Conservation (phyloP, 768 basidiomycete genomes). For the Brasilioporus rufonigricans region DNA sequence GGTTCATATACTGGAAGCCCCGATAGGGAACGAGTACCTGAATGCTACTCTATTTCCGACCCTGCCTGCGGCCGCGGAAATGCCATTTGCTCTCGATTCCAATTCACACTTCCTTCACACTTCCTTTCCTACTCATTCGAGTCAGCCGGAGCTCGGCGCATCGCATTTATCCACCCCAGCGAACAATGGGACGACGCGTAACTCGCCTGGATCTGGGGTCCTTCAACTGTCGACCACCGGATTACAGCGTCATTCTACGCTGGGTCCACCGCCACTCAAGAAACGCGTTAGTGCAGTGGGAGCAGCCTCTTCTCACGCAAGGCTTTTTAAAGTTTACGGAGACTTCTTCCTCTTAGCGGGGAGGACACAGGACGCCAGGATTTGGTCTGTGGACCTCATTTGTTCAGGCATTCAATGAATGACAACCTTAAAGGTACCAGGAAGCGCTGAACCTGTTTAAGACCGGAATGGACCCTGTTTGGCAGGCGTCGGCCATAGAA, state of each 20-base stretch:
- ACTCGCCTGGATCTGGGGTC: constrained; percentile 41
- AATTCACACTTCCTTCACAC: constrained; percentile 41
- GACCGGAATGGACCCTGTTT: constrained; percentile 69
- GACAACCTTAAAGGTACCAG: constrained; percentile 59
- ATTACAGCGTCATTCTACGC: constrained; percentile 49
- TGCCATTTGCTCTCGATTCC: constrained; percentile 55
- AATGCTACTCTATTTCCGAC: constrained; percentile 65
- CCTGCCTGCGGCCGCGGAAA: constrained; percentile 58
- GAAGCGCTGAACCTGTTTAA: constrained; percentile 83
- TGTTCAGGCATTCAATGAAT: constrained; percentile 10
- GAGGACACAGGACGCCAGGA: constrained; percentile 74
- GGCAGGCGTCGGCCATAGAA: constrained; percentile 90
- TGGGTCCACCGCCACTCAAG: constrained; percentile 44
- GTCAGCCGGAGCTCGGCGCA: constrained; percentile 51
- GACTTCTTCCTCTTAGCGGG: constrained; percentile 89
- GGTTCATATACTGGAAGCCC: constrained; percentile 79
- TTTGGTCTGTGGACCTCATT: constrained; percentile 56
- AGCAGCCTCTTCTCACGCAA: constrained; percentile 74
- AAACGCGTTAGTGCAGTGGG: constrained; percentile 65
- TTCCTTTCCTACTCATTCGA: constrained; percentile 48
- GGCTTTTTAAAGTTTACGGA: constrained; percentile 84
- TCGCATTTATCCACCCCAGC: constrained; percentile 19
- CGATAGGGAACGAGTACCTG: constrained; percentile 82
- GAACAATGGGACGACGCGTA: constrained; percentile 48
- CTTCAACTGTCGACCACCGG: constrained; percentile 19